Conservation (phyloP, 179 eudicot genomes). For the Camellia oleifera region DNA sequence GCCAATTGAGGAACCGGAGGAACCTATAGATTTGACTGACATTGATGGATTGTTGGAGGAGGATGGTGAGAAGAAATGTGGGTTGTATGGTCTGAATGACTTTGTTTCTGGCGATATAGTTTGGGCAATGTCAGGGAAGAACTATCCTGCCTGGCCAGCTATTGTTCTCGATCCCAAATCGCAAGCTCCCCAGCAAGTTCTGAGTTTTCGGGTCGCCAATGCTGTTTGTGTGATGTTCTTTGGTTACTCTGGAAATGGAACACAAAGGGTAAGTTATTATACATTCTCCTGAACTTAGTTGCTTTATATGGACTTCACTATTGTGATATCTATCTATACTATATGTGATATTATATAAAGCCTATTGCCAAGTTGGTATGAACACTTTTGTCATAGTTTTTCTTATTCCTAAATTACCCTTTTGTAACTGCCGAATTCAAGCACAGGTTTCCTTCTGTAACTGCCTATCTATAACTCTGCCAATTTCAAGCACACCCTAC, state of each 20-base stretch:
- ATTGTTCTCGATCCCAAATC: constrained; percentile 72
- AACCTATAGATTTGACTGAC: constrained; percentile 22
- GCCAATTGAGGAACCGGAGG: constrained; percentile 20
- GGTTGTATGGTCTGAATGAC: constrained; percentile 33
- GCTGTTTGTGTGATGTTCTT: constrained; percentile 92
- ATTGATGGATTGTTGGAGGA: constrained; percentile 22
- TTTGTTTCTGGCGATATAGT: constrained; percentile 85
- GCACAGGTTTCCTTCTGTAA: too few species aligned
- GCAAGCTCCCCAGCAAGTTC: constrained; percentile 77
- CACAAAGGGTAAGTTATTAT: constrained; percentile 40
- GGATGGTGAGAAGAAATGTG: constrained; percentile 23
- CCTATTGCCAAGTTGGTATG: too few species aligned
- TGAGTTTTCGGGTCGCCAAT: constrained; percentile 52
- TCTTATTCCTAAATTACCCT: too few species aligned
- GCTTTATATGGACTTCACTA: not conserved
- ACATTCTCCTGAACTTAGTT: constrained; percentile 9
- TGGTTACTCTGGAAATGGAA: constrained; percentile 80
- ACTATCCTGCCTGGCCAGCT: constrained; percentile 95
- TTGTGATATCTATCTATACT: too few species aligned
- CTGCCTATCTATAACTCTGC: too few species aligned
- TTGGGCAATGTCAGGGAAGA: constrained; percentile 79
- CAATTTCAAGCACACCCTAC: too few species aligned
- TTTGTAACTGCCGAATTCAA: too few species aligned
- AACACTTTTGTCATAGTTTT: too few species aligned
- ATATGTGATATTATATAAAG: too few species aligned